A percentile compares a stretch with the other conserved stretches of the same genome.
Conservation (phyloP, 1,284 basidiomycete genomes). For the Papiliotrema laurentii region DNA sequence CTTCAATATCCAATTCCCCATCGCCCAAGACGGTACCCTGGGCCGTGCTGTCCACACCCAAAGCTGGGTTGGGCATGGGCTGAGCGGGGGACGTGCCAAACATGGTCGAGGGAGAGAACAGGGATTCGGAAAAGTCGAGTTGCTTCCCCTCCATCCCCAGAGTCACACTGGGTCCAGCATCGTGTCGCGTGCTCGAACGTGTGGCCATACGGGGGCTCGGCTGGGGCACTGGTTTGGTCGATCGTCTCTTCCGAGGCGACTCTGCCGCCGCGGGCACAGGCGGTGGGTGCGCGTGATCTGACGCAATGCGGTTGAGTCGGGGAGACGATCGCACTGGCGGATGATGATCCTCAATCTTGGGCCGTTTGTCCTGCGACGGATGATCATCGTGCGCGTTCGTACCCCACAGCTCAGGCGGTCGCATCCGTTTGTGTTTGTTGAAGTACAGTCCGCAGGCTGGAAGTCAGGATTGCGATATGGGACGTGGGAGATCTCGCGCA, state of each 20-base stretch:
- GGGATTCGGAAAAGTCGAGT: slow-evolving; percentile 1
- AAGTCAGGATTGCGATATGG: neutral
- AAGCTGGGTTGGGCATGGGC: slow-evolving; percentile 1
- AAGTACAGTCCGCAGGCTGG: slow-evolving; percentile 44
- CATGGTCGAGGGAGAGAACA: slow-evolving; percentile 10
- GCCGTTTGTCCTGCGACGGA: neutral
- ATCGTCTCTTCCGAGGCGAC: slow-evolving; percentile 23
- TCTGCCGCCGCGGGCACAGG: slow-evolving; percentile 10
- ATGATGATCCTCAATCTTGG: slow-evolving; percentile 1
- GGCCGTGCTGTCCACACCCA: neutral
- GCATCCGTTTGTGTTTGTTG: slow-evolving; percentile 43
- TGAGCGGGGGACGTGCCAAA: slow-evolving; percentile 24
- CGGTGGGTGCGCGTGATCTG: slow-evolving; percentile 3
- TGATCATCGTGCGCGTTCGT: slow-evolving; percentile 1
- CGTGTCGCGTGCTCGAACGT: slow-evolving; percentile 12
- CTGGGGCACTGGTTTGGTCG: slow-evolving; percentile 10
- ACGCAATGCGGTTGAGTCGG: slow-evolving; percentile 3
- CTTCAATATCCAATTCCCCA: slow-evolving; percentile 17
- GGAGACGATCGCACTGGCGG: slow-evolving; percentile 8
- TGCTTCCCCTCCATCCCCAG: neutral
- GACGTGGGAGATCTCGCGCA: neutral
- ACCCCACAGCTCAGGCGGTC: slow-evolving; percentile 39
- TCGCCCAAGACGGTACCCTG: neutral
- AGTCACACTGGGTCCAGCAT: neutral
- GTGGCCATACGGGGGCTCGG: slow-evolving; percentile 31